Conservation (phyloP, 768 basidiomycete genomes). For the Lactifluus piperatus region DNA sequence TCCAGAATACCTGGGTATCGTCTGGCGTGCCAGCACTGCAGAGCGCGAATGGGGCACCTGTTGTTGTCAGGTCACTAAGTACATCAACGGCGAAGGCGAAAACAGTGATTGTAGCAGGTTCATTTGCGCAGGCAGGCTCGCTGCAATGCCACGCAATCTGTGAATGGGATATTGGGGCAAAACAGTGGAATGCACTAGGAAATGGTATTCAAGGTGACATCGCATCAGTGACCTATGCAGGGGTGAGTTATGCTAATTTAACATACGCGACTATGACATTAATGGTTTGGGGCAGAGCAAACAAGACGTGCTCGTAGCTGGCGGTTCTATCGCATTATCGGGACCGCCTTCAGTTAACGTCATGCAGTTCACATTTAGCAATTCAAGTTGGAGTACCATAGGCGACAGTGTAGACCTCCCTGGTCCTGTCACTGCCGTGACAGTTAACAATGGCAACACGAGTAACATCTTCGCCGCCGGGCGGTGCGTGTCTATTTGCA, state of each 20-base stretch:
- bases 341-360: constrained; percentile 62
- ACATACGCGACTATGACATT: not conserved
- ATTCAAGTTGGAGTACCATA: constrained; percentile 64
- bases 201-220: constrained; percentile 77
- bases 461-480: constrained; percentile 90
- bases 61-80: constrained; percentile 66
- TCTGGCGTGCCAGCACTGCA: constrained; percentile 52
- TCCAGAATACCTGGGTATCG: constrained; percentile 50
- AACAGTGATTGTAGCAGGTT: constrained; percentile 76
- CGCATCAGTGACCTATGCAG: constrained; percentile 68
- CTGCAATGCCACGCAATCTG: constrained; percentile 74
- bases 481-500: constrained; percentile 40
- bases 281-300: constrained; percentile 38
- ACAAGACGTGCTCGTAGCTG: constrained; percentile 64
- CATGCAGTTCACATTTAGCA: constrained; percentile 61
- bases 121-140: constrained; percentile 72
- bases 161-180: constrained; percentile 52
- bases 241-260: constrained; percentile 42
- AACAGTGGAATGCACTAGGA: constrained; percentile 77
- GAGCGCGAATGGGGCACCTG: constrained; percentile 41
- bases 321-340: constrained; percentile 65
- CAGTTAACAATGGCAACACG: constrained; percentile 69
- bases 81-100: constrained; percentile 50
- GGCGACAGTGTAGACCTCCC: constrained; percentile 57
- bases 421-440: constrained; percentile 84